Evolutionary conservation across 192 early-diverging fungal genomes (phyloP).

Genomic region (Coemansia sp.): DNA sequence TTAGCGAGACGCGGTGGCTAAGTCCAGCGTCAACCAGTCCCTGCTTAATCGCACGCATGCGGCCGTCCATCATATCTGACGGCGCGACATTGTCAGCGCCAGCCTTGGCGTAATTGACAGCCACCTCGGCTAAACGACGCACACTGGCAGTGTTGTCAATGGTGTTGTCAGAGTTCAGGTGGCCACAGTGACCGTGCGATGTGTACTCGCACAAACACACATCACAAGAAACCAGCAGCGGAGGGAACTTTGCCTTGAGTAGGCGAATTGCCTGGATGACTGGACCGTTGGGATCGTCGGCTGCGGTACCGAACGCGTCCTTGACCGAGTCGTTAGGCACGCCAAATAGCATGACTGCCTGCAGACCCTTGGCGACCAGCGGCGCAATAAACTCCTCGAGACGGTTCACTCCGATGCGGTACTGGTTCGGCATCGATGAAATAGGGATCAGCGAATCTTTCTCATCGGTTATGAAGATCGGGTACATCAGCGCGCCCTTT

Average conservation of each 20-base stretch:
- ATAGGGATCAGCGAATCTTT: constrained; percentile 75
- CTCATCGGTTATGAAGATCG: constrained; percentile 90
- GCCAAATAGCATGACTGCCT: constrained; percentile 88
- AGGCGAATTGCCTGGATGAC: constrained; percentile 82
- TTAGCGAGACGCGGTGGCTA: constrained; percentile 78
- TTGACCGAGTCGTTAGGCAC: constrained; percentile 73
- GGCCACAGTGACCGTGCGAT: constrained; percentile 94
- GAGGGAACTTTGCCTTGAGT: constrained; percentile 74
- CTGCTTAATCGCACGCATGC: constrained; percentile 91
- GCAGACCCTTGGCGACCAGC: constrained; percentile 85
- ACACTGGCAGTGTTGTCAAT: constrained; percentile 81
- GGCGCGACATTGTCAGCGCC: constrained; percentile 92
- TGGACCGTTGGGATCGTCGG: constrained; percentile 80
- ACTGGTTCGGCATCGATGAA: constrained; percentile 81
- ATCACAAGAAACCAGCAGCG: constrained; percentile 86
- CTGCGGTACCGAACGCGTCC: constrained; percentile 77
- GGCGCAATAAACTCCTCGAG: constrained; percentile 76
- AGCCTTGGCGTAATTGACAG: constrained; percentile 83
- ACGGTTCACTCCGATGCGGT: constrained; percentile 77
- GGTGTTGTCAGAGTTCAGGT: constrained; percentile 71
- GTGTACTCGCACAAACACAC: constrained; percentile 98
- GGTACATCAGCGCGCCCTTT: constrained; percentile 82
- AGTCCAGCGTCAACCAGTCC: constrained; percentile 71
- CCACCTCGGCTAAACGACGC: constrained; percentile 78
- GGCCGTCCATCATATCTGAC: constrained; percentile 98